phyloP scores from a whole-genome alignment of 345 rosid genomes.

The Balakata baccata region DNA sequence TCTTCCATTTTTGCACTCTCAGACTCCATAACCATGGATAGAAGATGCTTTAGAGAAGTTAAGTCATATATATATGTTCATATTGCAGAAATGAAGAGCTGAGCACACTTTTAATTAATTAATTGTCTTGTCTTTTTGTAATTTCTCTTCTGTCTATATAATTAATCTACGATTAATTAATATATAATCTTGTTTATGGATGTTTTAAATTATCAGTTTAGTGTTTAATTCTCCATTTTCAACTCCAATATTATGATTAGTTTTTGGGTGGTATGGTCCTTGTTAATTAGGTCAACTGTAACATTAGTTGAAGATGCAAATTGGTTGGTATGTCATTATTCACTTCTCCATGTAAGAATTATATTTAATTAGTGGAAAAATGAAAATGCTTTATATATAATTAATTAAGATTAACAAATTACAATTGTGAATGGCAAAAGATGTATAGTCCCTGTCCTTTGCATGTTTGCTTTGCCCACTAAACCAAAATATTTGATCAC shows the following conservation, averaged over 20 bases:
- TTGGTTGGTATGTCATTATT: conserved; percentile 32
- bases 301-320: conserved; percentile 28
- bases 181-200: conserved; percentile 9
- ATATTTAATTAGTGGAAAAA: neutral
- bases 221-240: conserved; percentile 1
- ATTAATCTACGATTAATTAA: neutral
- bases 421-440: neutral
- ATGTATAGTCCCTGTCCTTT: neutral
- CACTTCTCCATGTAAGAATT: neutral
- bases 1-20: neutral
- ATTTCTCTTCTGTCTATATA: neutral
- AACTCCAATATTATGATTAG: conserved; percentile 10
- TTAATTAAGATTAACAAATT: neutral
- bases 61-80: too few relatives aligned
- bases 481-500: neutral
- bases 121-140: neutral
- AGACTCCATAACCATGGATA: neutral
- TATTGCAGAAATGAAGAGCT: neutral
- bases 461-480: neutral
- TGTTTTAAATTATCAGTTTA: conserved; percentile 7
- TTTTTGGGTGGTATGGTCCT: conserved; percentile 22
- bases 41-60: neutral
- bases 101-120: conserved; percentile 5
- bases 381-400: conserved; percentile 5
- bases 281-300: conserved; percentile 37